phyloP scores from a whole-genome alignment of 116 monocot genomes.

The Trichopus zeylanicus region DNA sequence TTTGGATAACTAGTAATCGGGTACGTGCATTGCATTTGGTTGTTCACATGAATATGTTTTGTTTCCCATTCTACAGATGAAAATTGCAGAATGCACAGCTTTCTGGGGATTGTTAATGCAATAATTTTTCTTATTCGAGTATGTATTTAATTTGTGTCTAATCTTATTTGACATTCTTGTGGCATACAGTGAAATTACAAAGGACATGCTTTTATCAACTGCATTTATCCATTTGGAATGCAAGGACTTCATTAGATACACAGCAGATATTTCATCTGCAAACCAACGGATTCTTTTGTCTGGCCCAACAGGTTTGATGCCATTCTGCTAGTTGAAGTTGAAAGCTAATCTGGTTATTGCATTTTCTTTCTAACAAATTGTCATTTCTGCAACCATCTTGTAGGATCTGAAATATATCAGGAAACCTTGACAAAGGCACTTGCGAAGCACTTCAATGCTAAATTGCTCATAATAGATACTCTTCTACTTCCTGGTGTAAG shows the following conservation, averaged over 20 bases:
- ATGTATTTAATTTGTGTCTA: too few species aligned
- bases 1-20: too few species aligned
- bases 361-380: conserved; percentile 5
- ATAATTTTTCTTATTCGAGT: too few species aligned
- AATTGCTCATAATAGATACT: too few species aligned
- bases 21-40: too few species aligned
- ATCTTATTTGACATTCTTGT: too few species aligned
- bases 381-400: conserved; percentile 1
- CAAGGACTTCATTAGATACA: conserved; percentile 65
- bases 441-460: conserved; percentile 65
- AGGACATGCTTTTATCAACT: conserved; percentile 59
- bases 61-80: too few species aligned
- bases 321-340: background rate
- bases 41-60: too few species aligned
- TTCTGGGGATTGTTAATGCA: too few species aligned
- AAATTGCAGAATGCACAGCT: too few species aligned
- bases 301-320: conserved; percentile 57
- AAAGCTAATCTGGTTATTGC: background rate
- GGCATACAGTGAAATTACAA: conserved; percentile 68
- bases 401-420: conserved; percentile 97
- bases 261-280: conserved; percentile 60
- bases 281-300: too few species aligned
- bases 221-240: conserved; percentile 76
- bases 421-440: conserved; percentile 78
- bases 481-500: conserved; percentile 74